These are phyloP conservation scores for Ascoidea rubescens DNA, from an alignment of 805 yeast species.

Conservation along the genomic window DNA sequence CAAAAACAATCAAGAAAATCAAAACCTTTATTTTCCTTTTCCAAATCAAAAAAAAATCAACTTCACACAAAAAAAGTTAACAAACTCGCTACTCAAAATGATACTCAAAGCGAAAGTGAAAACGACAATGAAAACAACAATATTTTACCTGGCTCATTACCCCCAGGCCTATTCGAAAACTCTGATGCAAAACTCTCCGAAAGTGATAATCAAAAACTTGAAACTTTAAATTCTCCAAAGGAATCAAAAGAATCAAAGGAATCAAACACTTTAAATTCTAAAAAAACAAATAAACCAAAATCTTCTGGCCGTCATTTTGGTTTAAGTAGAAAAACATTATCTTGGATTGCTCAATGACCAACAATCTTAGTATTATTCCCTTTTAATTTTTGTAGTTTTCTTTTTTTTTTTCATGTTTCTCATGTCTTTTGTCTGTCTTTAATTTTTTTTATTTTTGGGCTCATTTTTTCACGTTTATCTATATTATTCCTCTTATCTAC, in stretches of 20 bases:
- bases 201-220: background rate
- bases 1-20: background rate
- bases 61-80: too few relatives aligned
- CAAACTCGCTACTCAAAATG: background rate
- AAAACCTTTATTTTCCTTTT: too few relatives aligned
- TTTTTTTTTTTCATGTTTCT: background rate
- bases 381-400: too few relatives aligned
- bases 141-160: background rate
- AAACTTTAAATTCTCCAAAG: background rate
- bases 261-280: background rate
- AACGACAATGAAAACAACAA: too few relatives aligned
- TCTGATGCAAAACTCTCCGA: background rate
- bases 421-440: background rate
- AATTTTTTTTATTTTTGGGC: too few relatives aligned
- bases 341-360: background rate
- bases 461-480: too few relatives aligned
- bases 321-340: background rate
- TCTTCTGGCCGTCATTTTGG: background rate
- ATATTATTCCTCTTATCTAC: too few relatives aligned
- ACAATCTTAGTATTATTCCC: too few relatives aligned
- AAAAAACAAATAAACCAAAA: background rate
- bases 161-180: background rate
- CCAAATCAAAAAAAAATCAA: too few relatives aligned
- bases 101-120: background rate
- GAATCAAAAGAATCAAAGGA: background rate